These are phyloP conservation scores for Citrus unshiu DNA, from an alignment of 345 rosid species.

Conservation along the genomic window DNA sequence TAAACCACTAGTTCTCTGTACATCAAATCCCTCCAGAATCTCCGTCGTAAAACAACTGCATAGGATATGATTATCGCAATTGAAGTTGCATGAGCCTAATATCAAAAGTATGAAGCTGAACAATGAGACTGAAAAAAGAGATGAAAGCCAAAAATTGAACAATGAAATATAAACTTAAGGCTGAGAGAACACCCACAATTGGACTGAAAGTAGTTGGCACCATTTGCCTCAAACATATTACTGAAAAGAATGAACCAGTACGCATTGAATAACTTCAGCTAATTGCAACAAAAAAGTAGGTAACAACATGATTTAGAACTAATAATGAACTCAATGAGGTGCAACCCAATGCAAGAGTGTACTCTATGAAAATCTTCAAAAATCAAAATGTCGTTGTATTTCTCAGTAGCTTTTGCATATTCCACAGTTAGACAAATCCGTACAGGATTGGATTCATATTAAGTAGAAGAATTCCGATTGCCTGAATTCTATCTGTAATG, in stretches of 20 bases:
- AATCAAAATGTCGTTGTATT: background rate
- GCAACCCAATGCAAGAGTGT: background rate
- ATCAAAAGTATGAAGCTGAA: background rate
- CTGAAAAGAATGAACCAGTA: background rate
- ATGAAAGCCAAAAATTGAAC: background rate
- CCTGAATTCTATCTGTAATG: background rate
- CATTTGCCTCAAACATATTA: background rate
- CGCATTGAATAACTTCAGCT: background rate
- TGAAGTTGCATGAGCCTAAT: background rate
- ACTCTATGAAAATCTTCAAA: background rate
- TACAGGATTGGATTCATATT: background rate
- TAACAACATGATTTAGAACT: background rate
- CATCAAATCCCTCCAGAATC: constrained; percentile 89
- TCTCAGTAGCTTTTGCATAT: background rate
- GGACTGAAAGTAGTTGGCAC: background rate
- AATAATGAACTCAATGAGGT: background rate
- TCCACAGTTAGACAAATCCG: background rate
- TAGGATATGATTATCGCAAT: background rate
- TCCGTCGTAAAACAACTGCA: constrained; percentile 90
- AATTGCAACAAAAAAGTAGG: background rate
- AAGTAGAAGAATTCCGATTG: background rate
- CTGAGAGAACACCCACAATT: background rate
- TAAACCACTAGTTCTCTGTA: constrained; percentile 68
- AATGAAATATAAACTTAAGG: background rate
- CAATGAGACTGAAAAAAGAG: background rate